Evolutionary conservation across 163 green algal genomes (phyloP).

Genomic region (Scenedesmus sp.): DNA sequence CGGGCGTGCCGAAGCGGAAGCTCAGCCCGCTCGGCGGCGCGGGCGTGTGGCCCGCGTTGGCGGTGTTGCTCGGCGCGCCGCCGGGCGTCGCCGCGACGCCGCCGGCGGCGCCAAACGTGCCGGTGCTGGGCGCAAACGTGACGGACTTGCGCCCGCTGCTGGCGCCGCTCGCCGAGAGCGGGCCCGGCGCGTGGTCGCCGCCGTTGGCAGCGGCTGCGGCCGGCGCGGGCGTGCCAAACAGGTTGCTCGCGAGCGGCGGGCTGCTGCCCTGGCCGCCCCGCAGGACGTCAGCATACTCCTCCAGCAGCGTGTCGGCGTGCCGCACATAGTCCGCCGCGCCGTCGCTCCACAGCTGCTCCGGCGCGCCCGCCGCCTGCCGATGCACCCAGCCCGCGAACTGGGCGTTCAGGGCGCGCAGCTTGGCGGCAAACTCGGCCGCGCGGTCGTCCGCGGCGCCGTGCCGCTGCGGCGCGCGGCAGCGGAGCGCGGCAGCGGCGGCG

Average conservation of each 20-base stretch:
- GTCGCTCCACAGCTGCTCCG: slow-evolving; percentile 26
- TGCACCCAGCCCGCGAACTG: slow-evolving; percentile 44
- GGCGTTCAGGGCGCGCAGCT: slow-evolving; percentile 27
- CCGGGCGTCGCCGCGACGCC: not conserved
- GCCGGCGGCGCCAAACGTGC: not conserved
- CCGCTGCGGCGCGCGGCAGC: not conserved
- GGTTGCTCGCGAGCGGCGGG: not conserved
- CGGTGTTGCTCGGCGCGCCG: slow-evolving; percentile 11
- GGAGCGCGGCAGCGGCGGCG: not conserved
- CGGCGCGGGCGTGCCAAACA: slow-evolving; percentile 18
- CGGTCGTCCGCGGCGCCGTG: slow-evolving; percentile 6
- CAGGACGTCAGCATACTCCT: slow-evolving; percentile 37
- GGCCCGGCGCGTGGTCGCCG: not conserved
- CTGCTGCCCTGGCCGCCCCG: not conserved
- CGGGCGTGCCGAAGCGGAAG: slow-evolving; percentile 22
- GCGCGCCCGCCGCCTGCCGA: slow-evolving; percentile 1
- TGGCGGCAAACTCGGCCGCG: slow-evolving; percentile 23
- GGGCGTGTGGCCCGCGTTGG: slow-evolving; percentile 34
- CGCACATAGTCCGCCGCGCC: slow-evolving; percentile 29
- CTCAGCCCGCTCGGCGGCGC: slow-evolving; percentile 18
- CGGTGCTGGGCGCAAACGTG: slow-evolving; percentile 23
- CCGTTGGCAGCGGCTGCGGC: not conserved
- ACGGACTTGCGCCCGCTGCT: slow-evolving; percentile 31
- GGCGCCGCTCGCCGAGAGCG: not conserved
- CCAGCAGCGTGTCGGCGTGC: slow-evolving; percentile 34